Base-by-base conservation (phyloP, 805 yeast genomes). In the Candida germanica region DNA sequence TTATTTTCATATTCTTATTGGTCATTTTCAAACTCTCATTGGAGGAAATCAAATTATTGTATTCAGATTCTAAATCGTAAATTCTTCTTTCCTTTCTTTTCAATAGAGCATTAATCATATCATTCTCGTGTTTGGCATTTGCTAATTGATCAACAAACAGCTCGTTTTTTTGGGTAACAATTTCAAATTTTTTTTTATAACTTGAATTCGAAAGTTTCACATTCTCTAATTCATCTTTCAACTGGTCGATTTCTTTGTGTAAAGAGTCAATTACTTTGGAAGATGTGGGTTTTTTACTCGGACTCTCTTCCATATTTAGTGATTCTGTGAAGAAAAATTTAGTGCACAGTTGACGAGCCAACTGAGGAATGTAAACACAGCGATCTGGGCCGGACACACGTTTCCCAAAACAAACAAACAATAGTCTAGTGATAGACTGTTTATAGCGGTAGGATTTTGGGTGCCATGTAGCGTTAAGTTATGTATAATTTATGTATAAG, bases 81-180 rank as follows among this genome's bases (percentile, higher is more conserved):
- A 84, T 73, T 35, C 86, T 66, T 34, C 89, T 68, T 48, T 83
- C 87, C 49, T 84, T 83, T 35, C 94, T 65, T 43, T 73, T 77
- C 40, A 86, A 59, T 43, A 84, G 61, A 1, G 87, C 78, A 49
- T 75, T 80, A 28, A 83, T 67, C 64, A 81, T 81, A 44, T 84
- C 88, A 48, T 81, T 81, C 50, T 87, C 91, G 54, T 83, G 89
- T 56, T 82, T 82, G 25, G 83, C 66, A 44, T 79, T 80, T 20
- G 87, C 77, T 42, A 80, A 58, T 56, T 80, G 84, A 48, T 80
- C 87, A 23, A 77, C 69, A 35, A 74, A 62, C 37, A 71, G 63
- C 46, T 75, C 79, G 48, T 79, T 64, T 58, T 76, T 68, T 50
- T 69, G 58, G 44, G 69, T 46, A 35, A 70, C 50, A 19, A 69